phyloP scores from a whole-genome alignment of 179 eudicot genomes.

The Actinidia arguta region DNA sequence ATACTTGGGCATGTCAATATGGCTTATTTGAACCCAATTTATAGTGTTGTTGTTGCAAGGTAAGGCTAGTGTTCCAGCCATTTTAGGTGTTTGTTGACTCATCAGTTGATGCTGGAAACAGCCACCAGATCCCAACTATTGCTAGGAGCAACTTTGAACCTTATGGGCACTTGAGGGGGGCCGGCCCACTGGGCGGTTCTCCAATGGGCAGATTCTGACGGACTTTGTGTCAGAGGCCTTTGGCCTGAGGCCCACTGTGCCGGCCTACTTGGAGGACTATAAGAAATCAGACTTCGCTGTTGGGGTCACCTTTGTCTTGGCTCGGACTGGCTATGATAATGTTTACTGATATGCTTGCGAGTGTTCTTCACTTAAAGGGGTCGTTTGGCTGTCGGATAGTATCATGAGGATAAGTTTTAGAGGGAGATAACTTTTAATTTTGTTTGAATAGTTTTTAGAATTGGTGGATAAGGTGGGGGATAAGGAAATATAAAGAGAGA shows the following conservation, averaged over 20 bases:
- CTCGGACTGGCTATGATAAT: slow-evolving; percentile 83
- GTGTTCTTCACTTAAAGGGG: too few relatives aligned
- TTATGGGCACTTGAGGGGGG: slow-evolving; percentile 70
- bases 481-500: too few relatives aligned
- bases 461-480: too few relatives aligned
- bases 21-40: not conserved
- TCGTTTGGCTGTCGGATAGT: too few relatives aligned
- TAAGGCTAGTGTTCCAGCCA: slow-evolving; percentile 53
- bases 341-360: slow-evolving; percentile 74
- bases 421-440: too few relatives aligned
- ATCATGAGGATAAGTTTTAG: too few relatives aligned
- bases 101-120: slow-evolving; percentile 84
- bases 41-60: not conserved
- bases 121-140: slow-evolving; percentile 57
- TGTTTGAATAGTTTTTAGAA: too few relatives aligned
- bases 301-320: slow-evolving; percentile 88
- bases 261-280: slow-evolving; percentile 72
- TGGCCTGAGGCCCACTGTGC: slow-evolving; percentile 66
- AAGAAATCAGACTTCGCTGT: slow-evolving; percentile 64
- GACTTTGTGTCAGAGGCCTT: slow-evolving; percentile 74
- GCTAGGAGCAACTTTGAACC: slow-evolving; percentile 67
- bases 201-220: slow-evolving; percentile 69
- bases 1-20: not conserved
- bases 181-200: slow-evolving; percentile 75
- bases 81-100: slow-evolving; percentile 90